phyloP scores from a whole-genome alignment of 768 basidiomycete genomes.

The Tylopilus subfusipes region DNA sequence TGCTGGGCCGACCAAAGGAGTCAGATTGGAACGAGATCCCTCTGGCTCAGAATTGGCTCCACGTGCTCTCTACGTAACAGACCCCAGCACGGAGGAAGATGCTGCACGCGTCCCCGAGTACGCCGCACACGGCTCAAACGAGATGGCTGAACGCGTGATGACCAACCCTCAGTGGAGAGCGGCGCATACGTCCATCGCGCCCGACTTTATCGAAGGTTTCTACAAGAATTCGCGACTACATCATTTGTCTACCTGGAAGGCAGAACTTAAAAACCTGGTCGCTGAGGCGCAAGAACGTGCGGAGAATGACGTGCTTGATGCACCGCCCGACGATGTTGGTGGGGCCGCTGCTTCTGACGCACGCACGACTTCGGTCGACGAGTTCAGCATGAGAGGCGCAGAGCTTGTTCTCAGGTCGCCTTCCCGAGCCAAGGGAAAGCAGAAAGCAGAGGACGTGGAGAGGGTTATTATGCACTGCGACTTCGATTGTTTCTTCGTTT shows the following conservation, averaged over 20 bases:
- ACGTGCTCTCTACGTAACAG: conserved; percentile 37
- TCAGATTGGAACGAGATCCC: not conserved
- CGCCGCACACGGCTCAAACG: conserved; percentile 66
- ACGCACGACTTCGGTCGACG: conserved; percentile 7
- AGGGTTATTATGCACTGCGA: conserved; percentile 88
- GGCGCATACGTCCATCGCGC: conserved; percentile 81
- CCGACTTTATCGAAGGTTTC: conserved; percentile 83
- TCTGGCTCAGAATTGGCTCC: conserved; percentile 9
- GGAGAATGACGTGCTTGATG: conserved; percentile 37
- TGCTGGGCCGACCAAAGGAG: conserved; percentile 2
- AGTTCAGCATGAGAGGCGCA: conserved; percentile 52
- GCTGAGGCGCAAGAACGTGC: conserved; percentile 72
- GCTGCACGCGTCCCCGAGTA: conserved; percentile 56
- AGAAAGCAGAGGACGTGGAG: conserved; percentile 41
- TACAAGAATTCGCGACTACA: conserved; percentile 90
- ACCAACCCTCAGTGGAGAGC: conserved; percentile 81
- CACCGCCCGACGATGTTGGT: not conserved
- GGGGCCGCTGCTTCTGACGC: not conserved
- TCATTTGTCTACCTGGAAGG: conserved; percentile 88
- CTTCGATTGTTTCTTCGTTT: conserved; percentile 97
- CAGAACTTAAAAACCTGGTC: conserved; percentile 79
- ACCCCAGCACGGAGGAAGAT: conserved; percentile 41
- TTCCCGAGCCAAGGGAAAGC: conserved; percentile 48
- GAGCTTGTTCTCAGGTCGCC: conserved; percentile 50
- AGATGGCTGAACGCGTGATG: conserved; percentile 74